Evolutionary conservation across 1,139 yeast genomes (phyloP).

Genomic region (Taiozyma sp.): DNA sequence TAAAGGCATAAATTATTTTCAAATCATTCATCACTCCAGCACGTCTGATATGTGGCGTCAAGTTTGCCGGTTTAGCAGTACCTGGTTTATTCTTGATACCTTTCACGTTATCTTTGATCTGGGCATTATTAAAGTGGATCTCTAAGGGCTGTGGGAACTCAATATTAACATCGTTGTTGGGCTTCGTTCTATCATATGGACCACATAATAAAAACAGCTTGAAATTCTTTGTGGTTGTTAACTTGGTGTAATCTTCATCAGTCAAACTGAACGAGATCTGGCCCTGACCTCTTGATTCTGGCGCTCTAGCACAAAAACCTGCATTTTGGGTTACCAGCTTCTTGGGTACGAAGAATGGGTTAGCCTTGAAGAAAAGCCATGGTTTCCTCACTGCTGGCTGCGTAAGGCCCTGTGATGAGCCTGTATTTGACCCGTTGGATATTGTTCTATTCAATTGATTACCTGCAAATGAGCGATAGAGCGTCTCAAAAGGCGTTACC

Average conservation of each 20-base stretch:
- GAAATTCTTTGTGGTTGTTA: constrained; percentile 27
- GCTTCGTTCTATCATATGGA: constrained; percentile 25
- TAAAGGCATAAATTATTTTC: constrained; percentile 49
- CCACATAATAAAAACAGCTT: constrained; percentile 48
- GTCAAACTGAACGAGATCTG: constrained; percentile 36
- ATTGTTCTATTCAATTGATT: background rate
- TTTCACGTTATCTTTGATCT: constrained; percentile 44
- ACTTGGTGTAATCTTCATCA: constrained; percentile 32
- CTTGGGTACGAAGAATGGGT: constrained; percentile 48
- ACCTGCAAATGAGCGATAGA: constrained; percentile 5
- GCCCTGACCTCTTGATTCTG: constrained; percentile 38
- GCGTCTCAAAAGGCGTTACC: constrained; percentile 7
- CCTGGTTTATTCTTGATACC: constrained; percentile 62
- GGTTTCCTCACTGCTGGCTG: constrained; percentile 24
- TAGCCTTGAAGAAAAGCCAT: constrained; percentile 41
- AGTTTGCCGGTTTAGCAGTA: constrained; percentile 63
- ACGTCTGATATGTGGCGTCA: constrained; percentile 40
- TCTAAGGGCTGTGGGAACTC: constrained; percentile 60
- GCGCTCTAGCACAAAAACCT: constrained; percentile 32
- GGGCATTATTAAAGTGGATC: constrained; percentile 43
- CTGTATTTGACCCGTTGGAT: constrained; percentile 2
- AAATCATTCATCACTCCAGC: constrained; percentile 35
- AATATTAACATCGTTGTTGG: constrained; percentile 36
- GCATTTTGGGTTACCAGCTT: constrained; percentile 45
- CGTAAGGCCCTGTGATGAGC: constrained; percentile 6